Evolutionary conservation across 78 protist genomes (phyloP).

Genomic region (Dictyostelium intermedium): DNA sequence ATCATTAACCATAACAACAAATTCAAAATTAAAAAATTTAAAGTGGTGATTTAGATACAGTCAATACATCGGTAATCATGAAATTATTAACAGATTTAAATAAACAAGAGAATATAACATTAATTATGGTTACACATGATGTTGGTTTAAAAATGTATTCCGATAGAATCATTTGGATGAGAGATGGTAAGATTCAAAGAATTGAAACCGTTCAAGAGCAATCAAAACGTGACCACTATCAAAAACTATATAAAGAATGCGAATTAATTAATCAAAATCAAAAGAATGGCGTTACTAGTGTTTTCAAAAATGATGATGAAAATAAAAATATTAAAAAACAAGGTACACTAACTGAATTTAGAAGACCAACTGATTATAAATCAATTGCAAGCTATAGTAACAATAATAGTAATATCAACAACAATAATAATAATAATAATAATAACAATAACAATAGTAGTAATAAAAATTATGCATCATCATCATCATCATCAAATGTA

Average conservation of each 20-base stretch:
- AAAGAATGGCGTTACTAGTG: slow-evolving; percentile 58
- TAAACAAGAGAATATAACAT: slow-evolving; percentile 86
- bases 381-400: slow-evolving; percentile 48
- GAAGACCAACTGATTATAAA: slow-evolving; percentile 78
- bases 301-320: not conserved
- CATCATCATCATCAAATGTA: not conserved
- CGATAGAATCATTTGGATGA: slow-evolving; percentile 92
- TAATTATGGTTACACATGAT: slow-evolving; percentile 98
- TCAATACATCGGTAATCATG: slow-evolving; percentile 93
- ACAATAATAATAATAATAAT: not conserved
- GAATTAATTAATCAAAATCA: slow-evolving; percentile 18
- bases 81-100: slow-evolving; percentile 90
- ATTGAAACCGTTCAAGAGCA: slow-evolving; percentile 39
- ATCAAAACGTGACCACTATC: slow-evolving; percentile 18
- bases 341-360: slow-evolving; percentile 25
- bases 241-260: slow-evolving; percentile 46
- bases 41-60: slow-evolving; percentile 95
- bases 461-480: not conserved
- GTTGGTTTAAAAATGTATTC: slow-evolving; percentile 91
- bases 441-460: not conserved
- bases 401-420: not conserved
- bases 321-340: not conserved
- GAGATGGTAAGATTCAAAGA: slow-evolving; percentile 93
- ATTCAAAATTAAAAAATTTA: too few species aligned
- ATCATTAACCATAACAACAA: too few species aligned